Evolutionary conservation across 2,329 filamentous ascomycete species (phyloP), one percentile per base, ranked within the genome.

Genomic region (Fusarium sp.): DNA sequence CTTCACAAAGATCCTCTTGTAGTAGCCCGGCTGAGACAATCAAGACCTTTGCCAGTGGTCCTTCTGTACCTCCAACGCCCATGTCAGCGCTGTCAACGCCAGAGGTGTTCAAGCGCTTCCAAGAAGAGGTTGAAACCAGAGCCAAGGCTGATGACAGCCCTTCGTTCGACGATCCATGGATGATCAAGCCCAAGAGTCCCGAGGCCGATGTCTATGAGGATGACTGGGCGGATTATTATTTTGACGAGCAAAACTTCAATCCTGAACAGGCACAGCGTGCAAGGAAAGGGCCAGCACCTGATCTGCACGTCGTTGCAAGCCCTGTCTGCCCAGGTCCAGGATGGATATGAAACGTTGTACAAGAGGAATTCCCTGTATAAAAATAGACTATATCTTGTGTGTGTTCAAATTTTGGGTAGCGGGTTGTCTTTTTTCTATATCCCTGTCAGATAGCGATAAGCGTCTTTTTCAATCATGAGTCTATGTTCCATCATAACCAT

Each of bases 151-250:
- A 53, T 17, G 39, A 65, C 4, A 43, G 50, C 23, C 62, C 65
- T 25, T 44, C 56, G 9, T 67, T 67, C 17, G 65, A 61, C 17
- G 65, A 67, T 27, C 65, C 65, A 3, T 67, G 65, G 62, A 56
- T 43, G 55, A 44, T 46, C 46, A 61, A 46, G 32, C 23, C 43
- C 35, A 55, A 40, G 14, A 32, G 50, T 14, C 47, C 52, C 6
- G 65, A 60, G 30, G 58, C 52, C 17, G 67, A 71, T 13, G 62
- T 74, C 3, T 74, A 73, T 30, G 71, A 76, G 9, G 68, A 73
- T n/a, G 67, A 72, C 5, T 76, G 74, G 75, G 73, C 72, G 2
- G 75, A 77, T 30, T 76, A 77, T 20, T 78, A 77, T 48, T 76
- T 78, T 62, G 75, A 76, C 25, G 55, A 74, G 27, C 59, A 62